Base-by-base conservation (phyloP, 305 asterid genomes). In the Fraxinus ornus region DNA sequence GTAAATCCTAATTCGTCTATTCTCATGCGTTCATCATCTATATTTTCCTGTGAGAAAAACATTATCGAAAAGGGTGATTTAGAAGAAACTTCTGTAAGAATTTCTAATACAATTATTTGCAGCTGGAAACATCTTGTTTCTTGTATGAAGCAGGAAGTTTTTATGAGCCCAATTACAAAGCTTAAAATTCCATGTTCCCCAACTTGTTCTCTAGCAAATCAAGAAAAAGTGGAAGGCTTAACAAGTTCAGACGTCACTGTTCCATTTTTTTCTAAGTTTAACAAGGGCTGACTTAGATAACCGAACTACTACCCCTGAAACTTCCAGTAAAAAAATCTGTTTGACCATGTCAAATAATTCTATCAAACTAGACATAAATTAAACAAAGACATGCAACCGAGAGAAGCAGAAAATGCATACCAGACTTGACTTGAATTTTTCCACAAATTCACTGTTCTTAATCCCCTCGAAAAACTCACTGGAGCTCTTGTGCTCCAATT, bases 381-480 rank as follows among this genome's bases (percentile, higher is more conserved):
- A 55, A 79, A 44, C 70, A 49, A 13, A 32, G 28, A 7, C 13
- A 57, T 5, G 13, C 12, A 76, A 68, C 75, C 37, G 21, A 64
- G 52, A 78, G 81, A 55, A 89, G 79, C 71, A 80, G 21, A 83
- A 76, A 80, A 78, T 13, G 66, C 89, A n/a, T 90, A 97, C 98
- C 98, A 94, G 90, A 83, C 98, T 93, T 41, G 98, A 94, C 88
- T 97, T 97, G 41, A 92, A 85, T 85, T 93, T 97, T 87, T 83
- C 98, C 70, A 94, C 91, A 60, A 94, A 91, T 88, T 97, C 97
- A 79, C 97, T 92, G 62, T 93, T 93, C 97, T 88, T 97, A 83
- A 97, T 92, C 84, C 97, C 97, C 86, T 91, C 92, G 41, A 97
- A 39, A 82, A 94, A 91, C 90, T 92, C 99, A 57, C 85, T 85